Evolutionary conservation across 2,329 filamentous ascomycete species (phyloP), one percentile per base, ranked within the genome.

Genomic region (Colletotrichum sansevieriae): DNA sequence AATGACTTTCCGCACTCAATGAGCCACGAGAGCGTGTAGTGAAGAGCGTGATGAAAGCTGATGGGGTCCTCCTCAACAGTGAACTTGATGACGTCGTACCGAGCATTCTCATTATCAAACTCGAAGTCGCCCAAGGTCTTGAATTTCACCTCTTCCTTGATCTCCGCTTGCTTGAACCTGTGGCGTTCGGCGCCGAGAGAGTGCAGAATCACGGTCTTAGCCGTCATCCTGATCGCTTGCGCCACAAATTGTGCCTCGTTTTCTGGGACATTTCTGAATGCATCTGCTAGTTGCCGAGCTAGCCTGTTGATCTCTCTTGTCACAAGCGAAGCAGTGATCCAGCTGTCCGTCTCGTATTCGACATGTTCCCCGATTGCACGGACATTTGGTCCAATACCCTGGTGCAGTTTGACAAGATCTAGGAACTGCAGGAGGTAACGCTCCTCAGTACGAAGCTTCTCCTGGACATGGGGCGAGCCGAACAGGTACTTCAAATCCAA

Each of bases 261-360:
- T n/a, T 87, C 84, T 37, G 87, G 85, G 47, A 87, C 87, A 75
- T 90, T 88, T 57, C 89, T 88, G 83, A 97, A 99, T 0, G 96
- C 91, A 74, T 97, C 93, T 0, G 94, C 91, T 66, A 98, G 91
- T 74, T 96, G 92, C 71, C 95, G 88, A 75, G 95, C 97, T 43
- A 98, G 87, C 62, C 93, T 90, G 77, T 98, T 98, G 78, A 99
- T 95, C 78, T 99, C 95, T 58, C 95, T 88, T 57, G 96, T 98
- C 66, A 99, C 92, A 58, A 98, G 86, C 7, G 95, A 97, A 3
- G 96, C 95, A 66, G 93, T 97, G 61, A 99, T 98, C 96, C 96
- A 99, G 20, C 94, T 92, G 80, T 99, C 97, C 2, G 95, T 97
- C 80, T 99, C 96, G 76, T 98, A 99, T 78, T 99, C 97, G 37